These are phyloP conservation scores for Mycena amicta DNA, from an alignment of 768 basidiomycete genomes.

Conservation along the genomic window DNA sequence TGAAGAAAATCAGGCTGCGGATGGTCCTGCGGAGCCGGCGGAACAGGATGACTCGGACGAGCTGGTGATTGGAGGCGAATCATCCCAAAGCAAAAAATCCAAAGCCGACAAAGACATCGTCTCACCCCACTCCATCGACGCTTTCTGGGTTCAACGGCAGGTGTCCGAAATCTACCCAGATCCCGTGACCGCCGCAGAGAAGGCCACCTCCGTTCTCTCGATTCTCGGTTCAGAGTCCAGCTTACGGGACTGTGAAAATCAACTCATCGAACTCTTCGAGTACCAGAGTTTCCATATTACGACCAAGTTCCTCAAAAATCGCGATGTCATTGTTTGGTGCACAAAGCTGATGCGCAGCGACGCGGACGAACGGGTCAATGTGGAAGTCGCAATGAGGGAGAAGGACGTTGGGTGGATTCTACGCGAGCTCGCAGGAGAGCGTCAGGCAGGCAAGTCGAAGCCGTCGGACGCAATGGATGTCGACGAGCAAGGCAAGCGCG, in stretches of 20 bases:
- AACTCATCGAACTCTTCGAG: conserved; percentile 95
- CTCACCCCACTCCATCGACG: conserved; percentile 90
- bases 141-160: conserved; percentile 97
- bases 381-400: conserved; percentile 98
- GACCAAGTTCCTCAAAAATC: conserved; percentile 89
- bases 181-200: conserved; percentile 91
- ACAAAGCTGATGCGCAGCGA: conserved; percentile 91
- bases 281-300: conserved; percentile 90
- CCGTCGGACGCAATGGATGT: conserved; percentile 76
- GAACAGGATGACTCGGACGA: conserved; percentile 60
- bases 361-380: conserved; percentile 86
- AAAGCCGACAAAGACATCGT: conserved; percentile 78
- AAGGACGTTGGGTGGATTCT: conserved; percentile 96
- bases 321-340: conserved; percentile 97
- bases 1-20: conserved; percentile 64
- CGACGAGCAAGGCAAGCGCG: conserved; percentile 52
- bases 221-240: conserved; percentile 86
- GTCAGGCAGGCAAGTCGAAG: conserved; percentile 54
- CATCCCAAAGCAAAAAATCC: conserved; percentile 50
- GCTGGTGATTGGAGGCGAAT: conserved; percentile 77
- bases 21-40: conserved; percentile 43
- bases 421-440: conserved; percentile 82
- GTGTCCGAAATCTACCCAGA: conserved; percentile 91
- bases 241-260: conserved; percentile 92
- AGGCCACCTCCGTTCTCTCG: conserved; percentile 80